These are phyloP conservation scores for Exophiala phaeomuriformis DNA, from an alignment of 2,329 filamentous ascomycete species.

Conservation along the genomic window DNA sequence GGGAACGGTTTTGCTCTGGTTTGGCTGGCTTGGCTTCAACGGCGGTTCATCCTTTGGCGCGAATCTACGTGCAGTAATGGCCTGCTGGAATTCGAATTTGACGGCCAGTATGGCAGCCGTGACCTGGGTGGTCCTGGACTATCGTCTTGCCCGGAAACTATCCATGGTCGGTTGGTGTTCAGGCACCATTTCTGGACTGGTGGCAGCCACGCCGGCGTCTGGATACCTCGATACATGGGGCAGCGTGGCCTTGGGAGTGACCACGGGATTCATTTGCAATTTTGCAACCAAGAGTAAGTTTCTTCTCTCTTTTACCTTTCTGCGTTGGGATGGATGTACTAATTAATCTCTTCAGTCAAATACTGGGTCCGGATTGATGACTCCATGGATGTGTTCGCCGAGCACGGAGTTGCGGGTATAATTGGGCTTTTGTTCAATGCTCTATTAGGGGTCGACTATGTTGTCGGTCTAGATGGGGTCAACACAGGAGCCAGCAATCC, in stretches of 20 bases:
- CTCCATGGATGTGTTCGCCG: conserved; percentile 82
- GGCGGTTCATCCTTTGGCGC: conserved; percentile 90
- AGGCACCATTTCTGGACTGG: conserved; percentile 76
- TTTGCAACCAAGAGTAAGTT: conserved; percentile 75
- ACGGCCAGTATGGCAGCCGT: conserved; percentile 87
- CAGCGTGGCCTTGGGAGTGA: conserved; percentile 53
- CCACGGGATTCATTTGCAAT: conserved; percentile 65
- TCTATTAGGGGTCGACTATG: conserved; percentile 66
- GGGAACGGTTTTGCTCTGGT: conserved; percentile 93
- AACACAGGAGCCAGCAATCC: conserved; percentile 40
- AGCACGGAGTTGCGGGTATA: conserved; percentile 79
- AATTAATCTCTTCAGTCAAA: conserved; percentile 44
- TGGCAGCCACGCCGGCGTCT: conserved; percentile 77
- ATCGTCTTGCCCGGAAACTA: conserved; percentile 89
- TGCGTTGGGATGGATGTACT: not conserved
- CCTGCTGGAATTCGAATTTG: conserved; percentile 95
- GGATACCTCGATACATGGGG: conserved; percentile 52
- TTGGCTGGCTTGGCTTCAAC: conserved; percentile 98
- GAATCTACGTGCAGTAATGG: conserved; percentile 89
- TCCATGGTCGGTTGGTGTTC: conserved; percentile 91
- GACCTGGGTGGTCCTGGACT: conserved; percentile 94
- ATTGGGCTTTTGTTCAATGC: conserved; percentile 72
- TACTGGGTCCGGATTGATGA: conserved; percentile 76
- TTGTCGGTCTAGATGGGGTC: conserved; percentile 65
- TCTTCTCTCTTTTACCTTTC: conserved; percentile 32